Base-by-base conservation (phyloP, 1,284 basidiomycete genomes). In the Fomitopsis pinicola region DNA sequence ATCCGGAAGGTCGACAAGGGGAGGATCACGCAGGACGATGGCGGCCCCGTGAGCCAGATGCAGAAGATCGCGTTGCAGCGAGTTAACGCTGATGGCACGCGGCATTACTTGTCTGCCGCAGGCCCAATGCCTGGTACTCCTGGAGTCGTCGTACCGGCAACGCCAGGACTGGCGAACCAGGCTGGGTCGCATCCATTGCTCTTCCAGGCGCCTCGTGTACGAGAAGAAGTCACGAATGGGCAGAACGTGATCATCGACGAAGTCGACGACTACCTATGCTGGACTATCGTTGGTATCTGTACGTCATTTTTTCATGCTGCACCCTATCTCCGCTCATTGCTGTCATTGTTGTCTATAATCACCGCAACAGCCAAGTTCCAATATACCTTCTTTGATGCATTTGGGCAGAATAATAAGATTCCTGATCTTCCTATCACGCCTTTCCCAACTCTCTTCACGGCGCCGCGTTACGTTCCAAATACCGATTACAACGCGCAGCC, bases 241-340 rank as follows among this genome's bases (percentile, higher is more conserved):
- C 26, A 84, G 46, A 84, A 83, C 55, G 75, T 84, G 35, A 82
- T 89, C 57, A 86, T 85, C 26, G 94, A 95, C 69, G 91, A 94
- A 73, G 93, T 97, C 14, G 94, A 97, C 70, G 95, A 98, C 72
- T 95, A 93, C 77, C 82, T 96, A 62, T 94, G 93, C 70, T 98
- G 95, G 95, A 95, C 94, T 9, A 95, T 98, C 66, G 93, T 95
- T 63, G 93, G 95, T 55, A 95, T 97, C 59, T 94, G 94, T 95
- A 76, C 76, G 94, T 84, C 10, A 40, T 42, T 38, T 26, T 15
- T 38, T 57, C 8, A 1, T 36, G 12, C 40, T 28, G 42, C 54
- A 33, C 48, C 22, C 35, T 54, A 42, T 57, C 38, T 50, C 48
- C 48, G 48, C 15, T 30, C 54, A 35, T 53, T 57, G 33, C 63